Conservation (phyloP, 352 stramenopile genomes). For the Albugo laibachii region DNA sequence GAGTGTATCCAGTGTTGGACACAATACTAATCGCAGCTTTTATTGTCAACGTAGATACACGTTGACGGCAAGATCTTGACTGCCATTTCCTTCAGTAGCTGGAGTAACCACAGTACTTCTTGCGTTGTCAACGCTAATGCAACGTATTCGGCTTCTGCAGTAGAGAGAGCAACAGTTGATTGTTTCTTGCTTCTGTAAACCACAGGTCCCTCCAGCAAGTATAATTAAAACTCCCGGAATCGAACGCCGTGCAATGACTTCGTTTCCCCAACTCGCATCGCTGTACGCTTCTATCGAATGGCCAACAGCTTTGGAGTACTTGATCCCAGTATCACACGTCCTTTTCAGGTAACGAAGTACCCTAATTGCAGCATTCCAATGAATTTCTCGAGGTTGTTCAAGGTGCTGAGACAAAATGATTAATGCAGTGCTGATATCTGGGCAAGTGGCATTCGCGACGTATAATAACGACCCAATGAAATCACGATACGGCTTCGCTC, state of each 20-base stretch:
- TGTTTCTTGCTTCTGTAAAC: slow-evolving; percentile 12
- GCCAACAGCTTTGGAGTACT: background rate
- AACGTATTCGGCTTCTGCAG: slow-evolving; percentile 11
- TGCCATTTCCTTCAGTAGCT: slow-evolving; percentile 4
- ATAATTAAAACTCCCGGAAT: slow-evolving; percentile 10
- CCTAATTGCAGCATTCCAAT: slow-evolving; percentile 6
- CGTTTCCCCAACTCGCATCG: slow-evolving; percentile 10
- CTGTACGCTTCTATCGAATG: background rate
- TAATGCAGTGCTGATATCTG: slow-evolving; percentile 5
- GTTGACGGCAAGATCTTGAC: background rate
- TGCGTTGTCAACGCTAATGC: slow-evolving; percentile 4
- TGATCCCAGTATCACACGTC: slow-evolving; percentile 1
- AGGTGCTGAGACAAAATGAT: slow-evolving; percentile 4
- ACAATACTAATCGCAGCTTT: background rate
- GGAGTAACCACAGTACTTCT: slow-evolving; percentile 8
- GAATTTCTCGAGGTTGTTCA: slow-evolving; percentile 4
- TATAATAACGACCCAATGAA: slow-evolving; percentile 7
- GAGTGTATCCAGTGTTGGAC: background rate
- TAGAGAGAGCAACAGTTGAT: slow-evolving; percentile 3
- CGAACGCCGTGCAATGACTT: slow-evolving; percentile 2
- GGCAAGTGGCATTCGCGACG: slow-evolving; percentile 7
- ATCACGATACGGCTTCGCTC: too few relatives aligned
- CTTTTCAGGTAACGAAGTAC: slow-evolving; percentile 9
- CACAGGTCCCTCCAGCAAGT: slow-evolving; percentile 1
- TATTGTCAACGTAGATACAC: background rate